Percentiles rank a stretch among this genome's conserved stretches.
These are phyloP conservation scores for Eragrostis curvula DNA, from an alignment of 176 grass and related monocot species.

Conservation along the genomic window DNA sequence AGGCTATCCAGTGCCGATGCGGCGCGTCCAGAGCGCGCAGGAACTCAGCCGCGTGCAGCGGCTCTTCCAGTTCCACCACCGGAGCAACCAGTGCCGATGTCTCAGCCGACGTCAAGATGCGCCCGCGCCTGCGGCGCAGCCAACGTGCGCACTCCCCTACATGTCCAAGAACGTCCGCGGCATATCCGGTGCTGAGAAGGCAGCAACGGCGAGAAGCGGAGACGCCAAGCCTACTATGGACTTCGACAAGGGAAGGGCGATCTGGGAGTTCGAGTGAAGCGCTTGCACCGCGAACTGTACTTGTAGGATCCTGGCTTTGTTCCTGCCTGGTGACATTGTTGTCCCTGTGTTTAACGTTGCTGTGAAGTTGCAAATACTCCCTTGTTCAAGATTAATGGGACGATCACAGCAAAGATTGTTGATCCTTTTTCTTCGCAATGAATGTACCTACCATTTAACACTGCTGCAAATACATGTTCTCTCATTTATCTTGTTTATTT, in stretches of 20 bases:
- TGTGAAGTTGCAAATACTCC: not conserved
- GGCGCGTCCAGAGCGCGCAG: slow-evolving; percentile 6
- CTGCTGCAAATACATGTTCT: too few species aligned
- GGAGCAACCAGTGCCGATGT: too few species aligned
- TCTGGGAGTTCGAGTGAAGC: not conserved
- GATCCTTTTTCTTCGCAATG: too few species aligned
- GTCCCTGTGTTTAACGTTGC: not conserved
- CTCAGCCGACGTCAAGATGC: not conserved
- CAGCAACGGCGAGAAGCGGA: not conserved
- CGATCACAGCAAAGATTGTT: not conserved
- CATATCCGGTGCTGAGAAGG: not conserved
- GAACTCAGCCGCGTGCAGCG: too few species aligned
- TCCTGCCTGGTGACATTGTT: not conserved
- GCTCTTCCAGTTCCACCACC: too few species aligned
- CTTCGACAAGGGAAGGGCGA: not conserved
- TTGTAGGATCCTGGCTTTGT: not conserved
- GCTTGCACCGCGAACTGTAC: not conserved
- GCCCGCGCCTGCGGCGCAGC: not conserved
- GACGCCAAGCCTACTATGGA: not conserved
- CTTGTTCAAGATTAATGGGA: not conserved
- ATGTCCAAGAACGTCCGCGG: too few species aligned
- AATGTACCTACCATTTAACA: too few species aligned
- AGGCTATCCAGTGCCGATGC: not conserved
- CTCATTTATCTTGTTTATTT: too few species aligned
- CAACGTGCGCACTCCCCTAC: too few species aligned